phyloP scores from a whole-genome alignment of 371 early-diverging fungal genomes.

The Mortierella sp. region DNA sequence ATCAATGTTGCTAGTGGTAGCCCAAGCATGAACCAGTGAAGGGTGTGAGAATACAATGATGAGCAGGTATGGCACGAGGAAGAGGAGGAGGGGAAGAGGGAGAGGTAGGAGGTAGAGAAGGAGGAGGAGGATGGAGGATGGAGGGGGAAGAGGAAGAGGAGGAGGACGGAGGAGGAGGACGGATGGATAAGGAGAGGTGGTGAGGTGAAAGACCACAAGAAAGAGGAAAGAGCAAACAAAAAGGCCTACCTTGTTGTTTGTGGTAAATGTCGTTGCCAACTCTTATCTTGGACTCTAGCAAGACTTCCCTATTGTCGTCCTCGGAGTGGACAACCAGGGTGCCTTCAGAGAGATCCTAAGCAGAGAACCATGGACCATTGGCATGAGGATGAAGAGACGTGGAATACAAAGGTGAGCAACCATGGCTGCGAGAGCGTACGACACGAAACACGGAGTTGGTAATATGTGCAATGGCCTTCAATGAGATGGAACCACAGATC shows the following conservation, averaged over 20 bases:
- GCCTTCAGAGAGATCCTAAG: conserved; percentile 62
- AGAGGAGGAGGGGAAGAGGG: not conserved
- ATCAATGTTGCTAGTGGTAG: conserved; percentile 79
- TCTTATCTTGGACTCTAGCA: conserved; percentile 70
- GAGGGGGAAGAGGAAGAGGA: not conserved
- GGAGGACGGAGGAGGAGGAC: not conserved
- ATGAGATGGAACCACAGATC: too few relatives aligned
- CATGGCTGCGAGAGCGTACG: not conserved
- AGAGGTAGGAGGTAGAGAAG: not conserved
- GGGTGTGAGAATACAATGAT: not conserved
- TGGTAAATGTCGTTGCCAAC: conserved; percentile 74
- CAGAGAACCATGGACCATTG: not conserved
- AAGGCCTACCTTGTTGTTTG: conserved; percentile 78
- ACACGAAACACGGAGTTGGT: conserved; percentile 16
- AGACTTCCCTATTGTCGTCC: conserved; percentile 63
- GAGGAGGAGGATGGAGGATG: too few relatives aligned
- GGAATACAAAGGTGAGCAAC: not conserved
- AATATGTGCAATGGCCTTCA: too few relatives aligned
- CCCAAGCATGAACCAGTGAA: conserved; percentile 7
- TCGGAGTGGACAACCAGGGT: conserved; percentile 69
- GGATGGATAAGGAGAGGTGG: not conserved
- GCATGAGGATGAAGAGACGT: not conserved
- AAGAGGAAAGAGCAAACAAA: not conserved
- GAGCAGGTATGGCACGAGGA: not conserved
- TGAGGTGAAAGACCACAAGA: not conserved